Evolutionary conservation across 306 rosid species (phyloP), one percentile per base, ranked within the genome.

Genomic region (Medicago ruthenica): DNA sequence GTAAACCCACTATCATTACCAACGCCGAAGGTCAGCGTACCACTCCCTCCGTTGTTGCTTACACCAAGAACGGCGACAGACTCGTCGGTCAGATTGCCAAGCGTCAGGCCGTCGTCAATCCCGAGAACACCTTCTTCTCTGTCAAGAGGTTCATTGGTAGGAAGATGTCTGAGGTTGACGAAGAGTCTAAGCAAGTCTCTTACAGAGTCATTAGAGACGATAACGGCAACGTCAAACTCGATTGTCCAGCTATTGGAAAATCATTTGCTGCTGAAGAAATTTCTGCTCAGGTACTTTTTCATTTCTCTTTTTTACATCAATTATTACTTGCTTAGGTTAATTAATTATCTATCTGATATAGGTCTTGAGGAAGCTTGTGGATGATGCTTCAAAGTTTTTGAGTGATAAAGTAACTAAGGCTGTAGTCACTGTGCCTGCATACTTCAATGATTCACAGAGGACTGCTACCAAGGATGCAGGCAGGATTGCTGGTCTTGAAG

Each of bases 391-490:
- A 0, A 94, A 94, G 85, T 94, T 94, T 78, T 83, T 94, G 86
- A 94, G 92, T 64, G 98, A 94, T 70, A 94, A 94, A 86, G 97
- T 94, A 14, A 94, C 97, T 7, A 94, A 94, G 80, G 98, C 98
- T 20, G 98, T 94, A 37, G 98, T 94, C 9, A 94, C 98, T 0
- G 98, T 94, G 27, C 98, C 98, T 74, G 98, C 98, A 1, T 94
- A 94, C 89, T 94, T 94, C 85, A 94, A 94, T 71, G 98, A 94
- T 73, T 94, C 98, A n/a, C 98, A 94, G 74, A 92, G 98, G 73
- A 94, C 98, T 10, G 98, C 98, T 7, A 94, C 98, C 0, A 94
- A 90, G 88, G 98, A 94, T 85, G 98, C 98, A n/a, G 98, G 98
- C 17, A 88, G 97, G 34, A 94, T 94, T 83, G 98, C 98, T 74